A percentile compares a stretch with the other conserved stretches of the same genome.
These are phyloP conservation scores for Skeletonema grethae DNA, from an alignment of 108 stramenopile genomes.

Conservation along the genomic window DNA sequence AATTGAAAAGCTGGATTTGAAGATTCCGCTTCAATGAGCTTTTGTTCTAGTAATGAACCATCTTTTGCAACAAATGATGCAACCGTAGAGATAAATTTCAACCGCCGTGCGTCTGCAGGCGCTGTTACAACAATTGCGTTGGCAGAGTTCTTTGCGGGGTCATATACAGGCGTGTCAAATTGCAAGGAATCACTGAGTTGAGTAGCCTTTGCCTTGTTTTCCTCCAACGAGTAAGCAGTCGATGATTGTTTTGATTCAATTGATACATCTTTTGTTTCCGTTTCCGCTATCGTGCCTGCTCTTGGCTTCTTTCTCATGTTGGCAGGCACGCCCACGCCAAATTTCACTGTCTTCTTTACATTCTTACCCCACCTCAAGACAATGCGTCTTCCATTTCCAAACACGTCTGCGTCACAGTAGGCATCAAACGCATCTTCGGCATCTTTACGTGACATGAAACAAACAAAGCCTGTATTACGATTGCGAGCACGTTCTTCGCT, in stretches of 20 bases:
- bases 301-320: slow-evolving; percentile 39
- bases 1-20: slow-evolving; percentile 54
- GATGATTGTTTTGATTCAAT: not conserved
- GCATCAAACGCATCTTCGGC: slow-evolving; percentile 90
- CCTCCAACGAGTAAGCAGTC: slow-evolving; percentile 8
- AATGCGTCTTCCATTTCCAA: slow-evolving; percentile 67
- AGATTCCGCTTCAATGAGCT: slow-evolving; percentile 49
- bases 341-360: slow-evolving; percentile 64
- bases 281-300: not conserved
- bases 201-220: slow-evolving; percentile 6
- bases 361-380: slow-evolving; percentile 81
- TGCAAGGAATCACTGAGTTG: not conserved
- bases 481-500: slow-evolving; percentile 80
- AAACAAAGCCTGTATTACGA: slow-evolving; percentile 90
- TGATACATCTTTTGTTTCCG: not conserved
- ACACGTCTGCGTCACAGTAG: slow-evolving; percentile 76
- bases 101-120: slow-evolving; percentile 55
- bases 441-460: slow-evolving; percentile 81
- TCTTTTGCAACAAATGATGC: slow-evolving; percentile 71
- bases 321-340: slow-evolving; percentile 53
- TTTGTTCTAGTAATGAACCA: slow-evolving; percentile 53
- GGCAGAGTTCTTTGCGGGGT: slow-evolving; percentile 46
- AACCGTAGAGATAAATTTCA: slow-evolving; percentile 60
- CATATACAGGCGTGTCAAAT: slow-evolving; percentile 27
- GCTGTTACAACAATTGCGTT: slow-evolving; percentile 51